phyloP scores from a whole-genome alignment of 345 rosid species.

The Eucalyptus curtisii region DNA sequence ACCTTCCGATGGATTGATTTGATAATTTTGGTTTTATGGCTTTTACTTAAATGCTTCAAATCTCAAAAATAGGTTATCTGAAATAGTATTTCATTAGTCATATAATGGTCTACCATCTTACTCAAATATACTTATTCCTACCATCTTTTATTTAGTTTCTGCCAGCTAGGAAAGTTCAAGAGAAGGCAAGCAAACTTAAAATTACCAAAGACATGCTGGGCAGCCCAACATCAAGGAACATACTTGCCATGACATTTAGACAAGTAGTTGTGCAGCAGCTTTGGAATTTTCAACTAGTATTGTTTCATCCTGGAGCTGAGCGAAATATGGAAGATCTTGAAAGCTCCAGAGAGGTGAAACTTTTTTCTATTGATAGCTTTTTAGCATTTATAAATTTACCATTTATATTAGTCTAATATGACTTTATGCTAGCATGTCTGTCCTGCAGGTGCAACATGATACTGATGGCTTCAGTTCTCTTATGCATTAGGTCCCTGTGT shows the following conservation, averaged over 20 bases:
- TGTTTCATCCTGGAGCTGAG: constrained; percentile 60
- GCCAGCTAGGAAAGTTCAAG: constrained; percentile 68
- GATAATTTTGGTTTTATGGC: not conserved
- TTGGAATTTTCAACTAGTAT: constrained; percentile 61
- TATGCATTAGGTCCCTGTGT: constrained; percentile 57
- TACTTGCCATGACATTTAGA: constrained; percentile 85
- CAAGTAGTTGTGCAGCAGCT: constrained; percentile 75
- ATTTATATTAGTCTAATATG: constrained; percentile 2
- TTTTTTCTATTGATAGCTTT: not conserved
- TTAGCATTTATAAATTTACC: not conserved
- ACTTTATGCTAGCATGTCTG: constrained; percentile 19
- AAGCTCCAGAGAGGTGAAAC: constrained; percentile 66
- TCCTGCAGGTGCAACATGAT: constrained; percentile 32
- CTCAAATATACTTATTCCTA: not conserved
- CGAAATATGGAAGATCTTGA: constrained; percentile 60
- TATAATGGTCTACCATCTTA: not conserved
- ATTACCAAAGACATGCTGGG: constrained; percentile 30
- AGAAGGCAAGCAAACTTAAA: constrained; percentile 46
- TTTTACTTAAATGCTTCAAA: not conserved
- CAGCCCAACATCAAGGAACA: constrained; percentile 32
- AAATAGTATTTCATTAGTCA: not conserved
- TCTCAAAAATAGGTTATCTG: not conserved
- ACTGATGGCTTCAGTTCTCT: constrained; percentile 50
- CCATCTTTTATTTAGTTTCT: constrained; percentile 43
- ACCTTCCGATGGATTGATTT: not conserved